These are phyloP conservation scores for Rhytidhysteron rufulum DNA, from an alignment of 2,329 filamentous ascomycete species.

Conservation along the genomic window DNA sequence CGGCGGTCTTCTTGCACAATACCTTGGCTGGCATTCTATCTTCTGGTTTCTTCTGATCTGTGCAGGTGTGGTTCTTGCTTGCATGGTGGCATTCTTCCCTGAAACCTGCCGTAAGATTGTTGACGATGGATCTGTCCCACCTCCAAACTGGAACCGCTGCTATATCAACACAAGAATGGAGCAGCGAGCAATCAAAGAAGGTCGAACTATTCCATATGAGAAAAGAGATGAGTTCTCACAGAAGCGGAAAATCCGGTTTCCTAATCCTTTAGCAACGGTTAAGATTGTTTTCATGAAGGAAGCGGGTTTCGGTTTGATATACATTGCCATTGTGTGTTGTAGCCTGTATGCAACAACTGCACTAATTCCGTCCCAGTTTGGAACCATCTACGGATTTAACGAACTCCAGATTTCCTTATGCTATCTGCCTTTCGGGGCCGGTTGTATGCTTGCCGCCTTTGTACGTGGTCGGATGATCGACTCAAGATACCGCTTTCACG, in stretches of 20 bases:
- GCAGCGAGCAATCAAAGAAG: background rate
- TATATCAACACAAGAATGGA: background rate
- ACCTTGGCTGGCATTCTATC: slow-evolving; percentile 36
- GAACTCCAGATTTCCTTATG: slow-evolving; percentile 40
- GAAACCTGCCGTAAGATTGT: slow-evolving; percentile 42
- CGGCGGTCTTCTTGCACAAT: slow-evolving; percentile 31
- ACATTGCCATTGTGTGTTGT: slow-evolving; percentile 10
- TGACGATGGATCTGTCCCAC: slow-evolving; percentile 34
- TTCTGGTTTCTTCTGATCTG: slow-evolving; percentile 42
- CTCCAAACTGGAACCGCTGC: slow-evolving; percentile 18
- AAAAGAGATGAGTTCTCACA: slow-evolving; percentile 8
- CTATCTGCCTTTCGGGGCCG: slow-evolving; percentile 32
- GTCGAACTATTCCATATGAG: background rate
- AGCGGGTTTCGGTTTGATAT: slow-evolving; percentile 29
- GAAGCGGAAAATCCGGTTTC: slow-evolving; percentile 30
- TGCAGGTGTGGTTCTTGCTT: slow-evolving; percentile 31
- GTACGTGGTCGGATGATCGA: slow-evolving; percentile 57
- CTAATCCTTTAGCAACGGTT: slow-evolving; percentile 40
- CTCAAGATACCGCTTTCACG: slow-evolving; percentile 66
- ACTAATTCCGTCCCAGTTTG: slow-evolving; percentile 43
- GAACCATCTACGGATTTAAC: slow-evolving; percentile 39
- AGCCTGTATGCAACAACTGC: slow-evolving; percentile 35
- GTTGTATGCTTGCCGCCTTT: slow-evolving; percentile 29
- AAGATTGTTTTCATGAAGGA: slow-evolving; percentile 34
- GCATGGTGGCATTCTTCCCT: slow-evolving; percentile 36